These are phyloP conservation scores for Hyphochytrium catenoides DNA, from an alignment of 352 stramenopile genomes.

Conservation along the genomic window DNA sequence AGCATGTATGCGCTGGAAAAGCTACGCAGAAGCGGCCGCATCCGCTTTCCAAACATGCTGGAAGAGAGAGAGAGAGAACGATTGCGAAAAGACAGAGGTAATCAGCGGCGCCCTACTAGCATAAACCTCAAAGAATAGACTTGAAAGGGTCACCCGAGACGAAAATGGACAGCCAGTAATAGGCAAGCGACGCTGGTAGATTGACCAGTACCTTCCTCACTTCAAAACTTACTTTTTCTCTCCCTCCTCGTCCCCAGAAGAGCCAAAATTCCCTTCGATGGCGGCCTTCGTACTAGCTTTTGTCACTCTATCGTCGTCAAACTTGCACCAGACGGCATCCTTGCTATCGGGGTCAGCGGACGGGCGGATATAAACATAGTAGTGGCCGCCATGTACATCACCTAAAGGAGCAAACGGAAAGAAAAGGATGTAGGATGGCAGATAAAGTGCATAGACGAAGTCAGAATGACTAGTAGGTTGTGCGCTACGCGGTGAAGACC, in stretches of 20 bases:
- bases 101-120: too few species aligned
- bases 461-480: too few species aligned
- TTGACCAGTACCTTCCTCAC: too few species aligned
- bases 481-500: too few species aligned
- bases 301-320: constrained; percentile 60
- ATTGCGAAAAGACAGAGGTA: too few species aligned
- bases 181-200: constrained; percentile 1
- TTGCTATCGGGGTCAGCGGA: constrained; percentile 23
- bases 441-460: too few species aligned
- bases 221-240: too few species aligned
- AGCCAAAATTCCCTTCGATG: constrained; percentile 46
- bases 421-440: too few species aligned
- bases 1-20: constrained; percentile 69
- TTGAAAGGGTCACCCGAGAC: constrained; percentile 25
- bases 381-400: constrained; percentile 57
- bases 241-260: constrained; percentile 1
- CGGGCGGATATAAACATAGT: constrained; percentile 65
- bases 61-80: too few species aligned
- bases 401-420: constrained; percentile 62
- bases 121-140: constrained; percentile 17
- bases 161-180: neutral
- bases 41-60: too few species aligned
- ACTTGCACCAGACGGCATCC: constrained; percentile 43
- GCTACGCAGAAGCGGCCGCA: constrained; percentile 26
- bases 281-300: constrained; percentile 31